Evolutionary conservation across 1,139 yeast species (phyloP).

Genomic region (Meyerozyma smithsonii): DNA sequence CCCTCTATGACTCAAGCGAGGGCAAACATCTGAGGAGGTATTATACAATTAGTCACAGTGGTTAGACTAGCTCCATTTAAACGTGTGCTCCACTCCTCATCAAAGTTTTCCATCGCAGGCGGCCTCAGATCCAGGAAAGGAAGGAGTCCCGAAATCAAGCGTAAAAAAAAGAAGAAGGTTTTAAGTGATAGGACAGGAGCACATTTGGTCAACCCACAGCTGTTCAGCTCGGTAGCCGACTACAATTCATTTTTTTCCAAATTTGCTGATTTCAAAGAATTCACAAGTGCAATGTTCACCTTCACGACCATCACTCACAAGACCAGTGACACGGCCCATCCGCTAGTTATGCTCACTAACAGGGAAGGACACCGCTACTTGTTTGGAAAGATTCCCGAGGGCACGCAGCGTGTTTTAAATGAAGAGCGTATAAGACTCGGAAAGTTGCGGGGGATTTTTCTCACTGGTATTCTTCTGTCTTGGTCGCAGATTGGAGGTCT

Average conservation of each 20-base stretch:
- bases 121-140: neutral
- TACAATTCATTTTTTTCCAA: conserved; percentile 10
- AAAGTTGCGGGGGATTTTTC: conserved; percentile 59
- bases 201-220: conserved; percentile 3
- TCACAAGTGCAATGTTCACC: conserved; percentile 28
- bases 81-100: conserved; percentile 1
- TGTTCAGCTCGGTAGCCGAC: conserved; percentile 6
- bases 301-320: conserved; percentile 49
- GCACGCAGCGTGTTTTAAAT: conserved; percentile 68
- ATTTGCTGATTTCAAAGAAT: conserved; percentile 13
- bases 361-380: conserved; percentile 57
- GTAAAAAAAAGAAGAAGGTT: conserved; percentile 1
- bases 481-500: conserved; percentile 85
- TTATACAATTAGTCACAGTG: neutral
- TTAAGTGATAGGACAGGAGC: neutral
- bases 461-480: conserved; percentile 61
- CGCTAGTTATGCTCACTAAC: conserved; percentile 49
- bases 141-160: neutral
- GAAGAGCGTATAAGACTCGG: conserved; percentile 51
- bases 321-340: conserved; percentile 56
- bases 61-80: neutral
- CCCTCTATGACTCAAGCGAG: neutral
- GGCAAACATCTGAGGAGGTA: neutral
- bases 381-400: conserved; percentile 82
- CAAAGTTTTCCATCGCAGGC: neutral